Evolutionary conservation across 805 yeast species (phyloP), one percentile per base, ranked within the genome.

Genomic region (Candida xyloterini): DNA sequence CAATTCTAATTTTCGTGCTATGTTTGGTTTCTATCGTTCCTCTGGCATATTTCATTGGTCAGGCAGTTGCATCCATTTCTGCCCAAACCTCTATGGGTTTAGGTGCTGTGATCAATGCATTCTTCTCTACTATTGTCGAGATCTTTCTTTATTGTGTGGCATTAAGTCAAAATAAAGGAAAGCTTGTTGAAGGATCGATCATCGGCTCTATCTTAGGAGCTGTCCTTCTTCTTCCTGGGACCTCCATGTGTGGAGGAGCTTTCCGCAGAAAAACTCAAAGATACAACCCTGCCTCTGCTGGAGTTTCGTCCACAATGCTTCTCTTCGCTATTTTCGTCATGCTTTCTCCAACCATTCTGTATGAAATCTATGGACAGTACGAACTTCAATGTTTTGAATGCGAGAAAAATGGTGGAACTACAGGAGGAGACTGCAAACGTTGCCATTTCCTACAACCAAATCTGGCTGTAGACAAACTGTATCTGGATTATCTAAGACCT

Each of bases 41-140:
- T 6, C 69, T 93, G 50, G 98, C 99, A 0, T 91, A 93, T 59
- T 93, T 89, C 64, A 90, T 93, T 52, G 99, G 99, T 3, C 98
- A 91, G 63, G 98, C 98, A 5, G 99, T 93, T n/a, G 99, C 99
- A 0, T 90, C 98, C 2, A 93, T 93, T 43, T 85, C 96, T 6
- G 98, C 99, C 0, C 99, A 93, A 66, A 87, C 97, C 0, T 90
- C 97, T 0, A 93, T 93, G 99, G 97, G 98, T 21, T 80, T 93
- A 44, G 98, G 98, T 68, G 99, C 99, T 1, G 96, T 90, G 0
- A 89, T 93, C 53, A 93, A 93, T 61, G 99, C 99, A 0, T 91
- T 93, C 56, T 93, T 93, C 71, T 90, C 98, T 1, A 90, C 99
- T 0, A 75, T 93, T 35, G 98, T 93, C 6, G 99, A 93, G 60